Percentiles rank a stretch among this genome's conserved stretches.
Evolutionary conservation across 495 filamentous ascomycete species (phyloP).

Genomic region (Penicillium parvum): DNA sequence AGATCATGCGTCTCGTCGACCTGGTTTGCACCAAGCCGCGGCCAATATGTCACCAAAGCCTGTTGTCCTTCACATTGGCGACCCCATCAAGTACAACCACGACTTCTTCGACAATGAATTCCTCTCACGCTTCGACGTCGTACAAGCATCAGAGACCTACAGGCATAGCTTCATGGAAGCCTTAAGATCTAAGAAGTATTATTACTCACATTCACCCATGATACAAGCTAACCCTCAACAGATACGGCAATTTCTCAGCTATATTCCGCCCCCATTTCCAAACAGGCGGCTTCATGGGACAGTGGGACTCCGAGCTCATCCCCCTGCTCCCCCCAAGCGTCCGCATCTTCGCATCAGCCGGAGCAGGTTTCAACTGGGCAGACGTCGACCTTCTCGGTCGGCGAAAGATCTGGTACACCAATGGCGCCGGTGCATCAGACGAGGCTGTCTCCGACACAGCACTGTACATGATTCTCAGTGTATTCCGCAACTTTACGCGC

Average conservation of each 20-base stretch:
- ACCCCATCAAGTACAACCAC: conserved; percentile 57
- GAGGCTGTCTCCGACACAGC: conserved; percentile 63
- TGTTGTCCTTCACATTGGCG: conserved; percentile 61
- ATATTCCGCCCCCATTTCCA: conserved; percentile 71
- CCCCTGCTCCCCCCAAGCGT: conserved; percentile 55
- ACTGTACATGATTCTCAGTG: conserved; percentile 55
- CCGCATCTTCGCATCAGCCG: conserved; percentile 64
- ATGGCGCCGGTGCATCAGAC: conserved; percentile 58
- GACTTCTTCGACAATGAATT: conserved; percentile 48
- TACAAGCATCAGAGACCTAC: conserved; percentile 47
- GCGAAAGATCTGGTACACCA: conserved; percentile 56
- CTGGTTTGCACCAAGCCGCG: too few species aligned
- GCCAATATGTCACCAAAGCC: conserved; percentile 17
- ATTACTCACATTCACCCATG: not conserved
- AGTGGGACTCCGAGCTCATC: conserved; percentile 66
- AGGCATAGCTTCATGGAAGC: conserved; percentile 55
- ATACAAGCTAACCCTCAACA: not conserved
- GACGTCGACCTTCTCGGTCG: conserved; percentile 56
- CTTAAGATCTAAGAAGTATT: conserved; percentile 43
- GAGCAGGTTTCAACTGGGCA: conserved; percentile 68
- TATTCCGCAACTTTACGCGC: conserved; percentile 57
- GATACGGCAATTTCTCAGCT: conserved; percentile 63
- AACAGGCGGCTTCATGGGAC: conserved; percentile 61
- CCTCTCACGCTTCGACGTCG: conserved; percentile 48
- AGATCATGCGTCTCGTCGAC: not conserved